Evolutionary conservation across 179 eudicot genomes (phyloP), one percentile per base, ranked within the genome.

Genomic region (Silene coronaria): DNA sequence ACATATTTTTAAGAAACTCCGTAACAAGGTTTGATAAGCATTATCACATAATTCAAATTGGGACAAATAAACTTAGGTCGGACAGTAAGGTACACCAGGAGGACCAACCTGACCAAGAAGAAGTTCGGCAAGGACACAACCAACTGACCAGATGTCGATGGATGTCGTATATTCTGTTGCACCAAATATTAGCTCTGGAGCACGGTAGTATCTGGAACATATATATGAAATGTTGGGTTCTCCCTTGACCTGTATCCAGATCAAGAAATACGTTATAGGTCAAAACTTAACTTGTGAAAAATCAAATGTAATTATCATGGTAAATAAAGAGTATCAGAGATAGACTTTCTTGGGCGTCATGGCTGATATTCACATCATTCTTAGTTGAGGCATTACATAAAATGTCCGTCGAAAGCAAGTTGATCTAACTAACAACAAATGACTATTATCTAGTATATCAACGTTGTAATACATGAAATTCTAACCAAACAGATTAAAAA

Each of bases 121-220:
- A 42, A 93, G 90, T 84, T 93, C 98, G 36, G 97, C 97, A 70
- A 93, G 91, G 59, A 91, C 95, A 80, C 98, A 93, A 38, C 95
- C 97, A 73, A 96, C 91, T 36, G 97, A 93, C 98, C 97, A 93
- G 69, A 91, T 90, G 81, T 93, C 98, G 76, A 93, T 91, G n/a
- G 98, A 88, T 8, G 90, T 76, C 17, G 93, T 80, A 72, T 93
- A 93, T 77, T 93, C 97, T n/a, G 96, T 89, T 4, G 98, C 97
- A 76, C 98, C 97, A 80, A 91, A 93, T 57, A 93, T 93, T 51
- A 91, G 85, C 72, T 93, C 97, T 19, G 97, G 98, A 11, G 96
- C 97, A 19, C 96, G 88, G 77, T 93, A 93, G 73, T 88, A 93
- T 51, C 97, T 89, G 61, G 98, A 91, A 72, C 98, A 93, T 68